phyloP scores from a whole-genome alignment of 1,139 yeast species.

The Zygosaccharomyces sapae region DNA sequence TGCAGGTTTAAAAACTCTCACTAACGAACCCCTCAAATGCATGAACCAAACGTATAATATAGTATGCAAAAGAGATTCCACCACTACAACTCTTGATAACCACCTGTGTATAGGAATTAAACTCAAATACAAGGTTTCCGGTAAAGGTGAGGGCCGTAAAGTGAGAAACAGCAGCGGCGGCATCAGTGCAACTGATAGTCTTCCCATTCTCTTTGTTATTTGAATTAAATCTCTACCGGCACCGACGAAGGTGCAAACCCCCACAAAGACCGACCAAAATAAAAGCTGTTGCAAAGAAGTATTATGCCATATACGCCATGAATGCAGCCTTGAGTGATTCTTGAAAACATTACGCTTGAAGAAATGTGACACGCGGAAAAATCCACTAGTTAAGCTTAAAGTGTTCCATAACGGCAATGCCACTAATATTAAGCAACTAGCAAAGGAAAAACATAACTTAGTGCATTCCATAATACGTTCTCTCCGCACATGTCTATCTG shows the following conservation, averaged over 20 bases:
- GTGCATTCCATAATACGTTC: constrained; percentile 12
- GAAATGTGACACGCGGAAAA: constrained; percentile 26
- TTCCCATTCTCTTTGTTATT: constrained; percentile 39
- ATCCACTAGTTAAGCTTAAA: constrained; percentile 21
- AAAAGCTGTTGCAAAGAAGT: constrained; percentile 23
- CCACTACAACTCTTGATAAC: constrained; percentile 63
- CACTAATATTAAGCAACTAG: constrained; percentile 19
- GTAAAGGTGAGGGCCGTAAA: constrained; percentile 57
- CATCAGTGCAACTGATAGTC: constrained; percentile 60
- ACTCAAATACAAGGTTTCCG: constrained; percentile 53
- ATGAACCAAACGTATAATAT: constrained; percentile 43
- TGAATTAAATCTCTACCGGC: constrained; percentile 26
- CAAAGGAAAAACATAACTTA: constrained; percentile 13
- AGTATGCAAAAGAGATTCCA: constrained; percentile 53
- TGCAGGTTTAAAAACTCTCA: constrained; percentile 42
- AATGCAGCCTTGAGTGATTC: constrained; percentile 22
- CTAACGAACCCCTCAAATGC: constrained; percentile 43
- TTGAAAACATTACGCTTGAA: constrained; percentile 25
- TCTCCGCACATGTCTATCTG: constrained; percentile 12
- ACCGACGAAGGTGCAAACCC: constrained; percentile 17
- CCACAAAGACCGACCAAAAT: constrained; percentile 25
- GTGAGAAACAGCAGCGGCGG: constrained; percentile 63
- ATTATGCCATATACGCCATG: constrained; percentile 28
- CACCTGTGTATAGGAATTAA: constrained; percentile 69
- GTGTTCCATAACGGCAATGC: constrained; percentile 27